Evolutionary conservation across 2,329 filamentous ascomycete genomes (phyloP).

Genomic region (Stachybotrys chlorohalonatus): DNA sequence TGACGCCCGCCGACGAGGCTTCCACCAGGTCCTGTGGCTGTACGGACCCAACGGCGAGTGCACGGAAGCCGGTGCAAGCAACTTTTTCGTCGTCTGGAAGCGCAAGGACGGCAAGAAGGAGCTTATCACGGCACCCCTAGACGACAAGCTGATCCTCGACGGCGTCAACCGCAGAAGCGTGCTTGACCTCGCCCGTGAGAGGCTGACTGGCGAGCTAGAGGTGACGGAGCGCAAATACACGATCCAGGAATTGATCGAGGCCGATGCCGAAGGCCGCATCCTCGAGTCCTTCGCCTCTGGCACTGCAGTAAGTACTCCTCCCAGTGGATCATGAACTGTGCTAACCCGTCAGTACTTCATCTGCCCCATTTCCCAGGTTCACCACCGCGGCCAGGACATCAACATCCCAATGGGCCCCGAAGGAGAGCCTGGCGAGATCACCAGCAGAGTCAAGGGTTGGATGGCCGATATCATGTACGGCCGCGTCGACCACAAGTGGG

Average conservation of each 20-base stretch:
- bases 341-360: constrained; percentile 53
- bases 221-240: constrained; percentile 77
- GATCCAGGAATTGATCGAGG: constrained; percentile 68
- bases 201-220: constrained; percentile 51
- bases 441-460: constrained; percentile 56
- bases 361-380: constrained; percentile 57
- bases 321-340: background rate
- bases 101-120: constrained; percentile 40
- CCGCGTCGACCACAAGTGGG: constrained; percentile 59
- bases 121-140: constrained; percentile 75
- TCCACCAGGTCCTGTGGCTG: constrained; percentile 89
- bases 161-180: constrained; percentile 81
- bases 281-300: constrained; percentile 81
- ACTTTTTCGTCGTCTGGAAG: constrained; percentile 83
- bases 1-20: constrained; percentile 65
- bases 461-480: constrained; percentile 70
- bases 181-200: constrained; percentile 59
- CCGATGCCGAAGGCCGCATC: constrained; percentile 64
- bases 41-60: constrained; percentile 70
- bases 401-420: constrained; percentile 49
- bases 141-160: constrained; percentile 75
- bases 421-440: constrained; percentile 42
- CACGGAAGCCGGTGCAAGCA: constrained; percentile 85
- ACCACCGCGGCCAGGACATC: constrained; percentile 57
- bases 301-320: constrained; percentile 61